A percentile compares a stretch with the other conserved stretches of the same genome.
Conservation (phyloP, 2,329 filamentous ascomycete species). For the Alternaria consortialis region DNA sequence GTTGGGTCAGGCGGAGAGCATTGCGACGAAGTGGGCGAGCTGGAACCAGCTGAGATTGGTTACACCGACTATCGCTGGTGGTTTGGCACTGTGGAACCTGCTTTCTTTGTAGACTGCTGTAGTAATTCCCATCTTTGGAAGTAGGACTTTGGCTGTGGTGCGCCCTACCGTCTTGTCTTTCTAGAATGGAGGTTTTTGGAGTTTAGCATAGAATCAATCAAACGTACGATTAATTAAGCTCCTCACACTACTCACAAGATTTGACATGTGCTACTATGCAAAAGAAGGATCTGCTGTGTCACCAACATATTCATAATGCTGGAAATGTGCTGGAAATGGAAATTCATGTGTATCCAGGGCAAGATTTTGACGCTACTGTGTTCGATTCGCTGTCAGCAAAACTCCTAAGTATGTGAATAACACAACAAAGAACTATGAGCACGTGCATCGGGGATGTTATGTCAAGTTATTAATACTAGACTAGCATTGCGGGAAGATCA, state of each 20-base stretch:
- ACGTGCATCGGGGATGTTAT: not conserved
- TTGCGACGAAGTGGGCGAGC: slow-evolving; percentile 49
- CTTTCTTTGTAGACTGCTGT: slow-evolving; percentile 22
- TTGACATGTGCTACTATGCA: not conserved
- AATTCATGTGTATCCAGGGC: not conserved
- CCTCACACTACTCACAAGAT: too few relatives aligned
- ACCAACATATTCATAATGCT: not conserved
- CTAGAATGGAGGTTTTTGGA: not conserved
- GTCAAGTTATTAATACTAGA: not conserved
- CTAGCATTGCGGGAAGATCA: not conserved
- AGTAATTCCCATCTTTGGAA: not conserved
- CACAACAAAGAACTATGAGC: not conserved
- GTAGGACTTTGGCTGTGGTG: not conserved
- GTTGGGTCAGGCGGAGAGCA: slow-evolving; percentile 40
- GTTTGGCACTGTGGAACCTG: slow-evolving; percentile 45
- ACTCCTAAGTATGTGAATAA: not conserved
- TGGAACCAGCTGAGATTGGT: slow-evolving; percentile 49
- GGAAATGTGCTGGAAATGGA: rapidly evolving
- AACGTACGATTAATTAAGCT: not conserved
- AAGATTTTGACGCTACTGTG: not conserved
- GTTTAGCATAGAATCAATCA: not conserved
- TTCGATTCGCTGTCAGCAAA: not conserved
- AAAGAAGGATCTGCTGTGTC: not conserved
- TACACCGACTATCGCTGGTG: slow-evolving; percentile 47
- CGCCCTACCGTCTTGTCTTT: not conserved